phyloP scores from a whole-genome alignment of 2,329 filamentous ascomycete genomes.

The Colletotrichum endophyticum region DNA sequence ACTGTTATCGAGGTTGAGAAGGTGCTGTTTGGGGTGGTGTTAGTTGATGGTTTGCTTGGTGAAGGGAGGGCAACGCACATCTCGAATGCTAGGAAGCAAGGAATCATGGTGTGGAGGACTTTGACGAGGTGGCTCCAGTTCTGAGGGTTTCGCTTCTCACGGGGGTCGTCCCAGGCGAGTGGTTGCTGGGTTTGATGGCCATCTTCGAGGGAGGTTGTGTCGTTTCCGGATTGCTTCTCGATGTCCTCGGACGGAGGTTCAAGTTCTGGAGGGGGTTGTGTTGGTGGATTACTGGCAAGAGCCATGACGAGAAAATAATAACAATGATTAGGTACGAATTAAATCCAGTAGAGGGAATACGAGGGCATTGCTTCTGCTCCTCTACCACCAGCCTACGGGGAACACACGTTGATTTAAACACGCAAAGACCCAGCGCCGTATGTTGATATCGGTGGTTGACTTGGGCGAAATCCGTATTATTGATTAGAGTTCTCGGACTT shows the following conservation, averaged over 20 bases:
- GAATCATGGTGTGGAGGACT: slow-evolving; percentile 17
- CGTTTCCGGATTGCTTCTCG: not conserved
- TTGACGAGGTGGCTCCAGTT: slow-evolving; percentile 13
- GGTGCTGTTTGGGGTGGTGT: not conserved
- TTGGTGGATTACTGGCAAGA: not conserved
- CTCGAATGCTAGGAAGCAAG: slow-evolving; percentile 19
- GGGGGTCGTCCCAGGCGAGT: slow-evolving; percentile 8
- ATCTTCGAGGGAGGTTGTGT: not conserved
- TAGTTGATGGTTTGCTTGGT: not conserved
- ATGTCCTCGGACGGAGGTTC: not conserved
- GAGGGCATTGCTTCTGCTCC: not conserved
- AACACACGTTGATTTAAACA: not conserved
- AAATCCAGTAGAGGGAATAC: not conserved
- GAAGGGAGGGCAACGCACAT: not conserved
- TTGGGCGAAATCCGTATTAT: not conserved
- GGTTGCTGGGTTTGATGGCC: not conserved
- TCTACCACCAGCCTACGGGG: not conserved
- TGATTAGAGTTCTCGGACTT: not conserved
- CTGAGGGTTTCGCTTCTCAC: slow-evolving; percentile 17
- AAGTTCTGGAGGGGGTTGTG: not conserved
- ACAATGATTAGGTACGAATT: not conserved
- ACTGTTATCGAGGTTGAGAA: slow-evolving; percentile 21
- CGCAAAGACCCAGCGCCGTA: not conserved
- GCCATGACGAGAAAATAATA: not conserved
- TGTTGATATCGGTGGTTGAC: not conserved